Evolutionary conservation across 805 yeast species (phyloP), one percentile per base, ranked within the genome.

Genomic region (Jamesozyma rosinii): DNA sequence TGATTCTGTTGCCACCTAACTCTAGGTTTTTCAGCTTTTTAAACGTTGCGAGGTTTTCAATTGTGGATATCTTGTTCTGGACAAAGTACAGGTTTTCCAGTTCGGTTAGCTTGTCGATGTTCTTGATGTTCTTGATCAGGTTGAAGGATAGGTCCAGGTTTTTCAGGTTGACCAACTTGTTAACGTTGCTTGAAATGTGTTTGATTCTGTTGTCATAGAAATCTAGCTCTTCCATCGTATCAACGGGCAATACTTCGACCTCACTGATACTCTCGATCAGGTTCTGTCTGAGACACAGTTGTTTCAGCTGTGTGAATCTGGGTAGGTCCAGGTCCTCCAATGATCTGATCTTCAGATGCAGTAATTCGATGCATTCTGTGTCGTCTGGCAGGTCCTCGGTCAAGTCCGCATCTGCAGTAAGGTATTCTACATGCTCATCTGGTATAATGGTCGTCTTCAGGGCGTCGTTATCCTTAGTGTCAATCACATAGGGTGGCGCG

Each of bases 151-250:
- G 69, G 65, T 92, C 98, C 52, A 92, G 68, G 42, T 58, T 72
- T 44, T 63, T 72, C 48, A 88, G 64, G 32, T 76, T 73, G 2
- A 58, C 64, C 50, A 87, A 74, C 38, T 77, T 76, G 47, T 74
- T 77, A 17, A 87, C 58, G 53, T 77, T 81, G 37, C 79, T 77
- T 4, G 89, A 79, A 41, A 92, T 86, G 58, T 88, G 96, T 50
- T 81, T 79, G 54, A 92, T 83, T 53, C 95, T 69, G 64, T 92
- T 92, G 64, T 92, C 98, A 59, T 92, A 92, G 27, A 89, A 70
- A 62, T 92, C 98, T 45, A 92, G 66, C 47, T 87, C 92, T 50
- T 76, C 83, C 52, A 92, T 53, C 0, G 70, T 69, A 1, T 71
- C 76, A 33, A 65, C 69, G 15, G 77, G 76, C 9, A 83, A 55